phyloP scores from a whole-genome alignment of 371 early-diverging fungal genomes.

The Zychaea mexicana region DNA sequence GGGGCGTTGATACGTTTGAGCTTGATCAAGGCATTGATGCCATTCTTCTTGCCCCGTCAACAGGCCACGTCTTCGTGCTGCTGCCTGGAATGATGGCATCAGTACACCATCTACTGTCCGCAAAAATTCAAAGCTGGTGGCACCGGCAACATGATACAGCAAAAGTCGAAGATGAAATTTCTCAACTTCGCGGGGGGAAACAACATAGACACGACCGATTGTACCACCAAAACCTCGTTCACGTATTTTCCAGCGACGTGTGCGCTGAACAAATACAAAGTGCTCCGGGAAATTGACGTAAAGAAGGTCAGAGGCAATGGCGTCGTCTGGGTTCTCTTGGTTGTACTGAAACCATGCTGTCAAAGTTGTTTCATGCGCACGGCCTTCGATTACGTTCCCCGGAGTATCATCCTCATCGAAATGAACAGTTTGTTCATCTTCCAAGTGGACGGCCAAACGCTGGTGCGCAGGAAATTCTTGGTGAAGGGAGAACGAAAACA shows the following conservation, averaged over 20 bases:
- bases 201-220: background rate
- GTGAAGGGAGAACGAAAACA: conserved; percentile 26
- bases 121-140: conserved; percentile 3
- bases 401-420: background rate
- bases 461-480: conserved; percentile 10
- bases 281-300: background rate
- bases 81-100: conserved; percentile 3
- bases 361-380: conserved; percentile 1
- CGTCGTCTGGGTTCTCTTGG: background rate
- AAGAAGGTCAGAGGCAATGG: background rate
- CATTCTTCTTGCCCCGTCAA: background rate
- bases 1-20: background rate
- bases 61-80: background rate
- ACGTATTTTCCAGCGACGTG: background rate
- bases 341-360: conserved; percentile 3
- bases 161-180: background rate
- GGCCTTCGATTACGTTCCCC: background rate
- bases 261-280: background rate
- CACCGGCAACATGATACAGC: conserved; percentile 11
- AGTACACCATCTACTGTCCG: background rate
- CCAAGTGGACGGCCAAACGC: conserved; percentile 23
- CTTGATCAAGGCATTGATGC: background rate
- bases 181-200: background rate
- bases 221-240: background rate
- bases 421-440: conserved; percentile 7